Evolutionary conservation across 2,329 filamentous ascomycete species (phyloP), one percentile per base, ranked within the genome.

Genomic region (Aspergillus alliaceus): DNA sequence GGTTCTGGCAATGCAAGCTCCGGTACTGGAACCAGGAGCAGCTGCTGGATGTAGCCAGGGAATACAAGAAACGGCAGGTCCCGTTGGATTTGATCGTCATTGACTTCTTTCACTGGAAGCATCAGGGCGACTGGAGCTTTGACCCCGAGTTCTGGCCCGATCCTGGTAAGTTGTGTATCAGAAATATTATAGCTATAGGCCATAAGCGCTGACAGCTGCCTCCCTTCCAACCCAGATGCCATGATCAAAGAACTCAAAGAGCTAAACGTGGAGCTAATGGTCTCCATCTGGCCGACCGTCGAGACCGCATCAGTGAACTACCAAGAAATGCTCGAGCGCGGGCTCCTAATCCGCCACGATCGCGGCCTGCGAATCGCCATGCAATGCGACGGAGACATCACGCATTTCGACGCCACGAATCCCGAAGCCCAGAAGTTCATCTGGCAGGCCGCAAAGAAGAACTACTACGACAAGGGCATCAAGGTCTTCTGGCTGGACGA

Each of bases 1-100:
- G 86, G 0, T 89, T 88, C 66, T 88, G 86, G 86, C 86, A 89
- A 66, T 87, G 84, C 70, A 88, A 87, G 69, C 73, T 88, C 11
- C 78, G 86, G 1, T 89, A 89, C 62, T 83, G 85, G 69, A 88
- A 82, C 0, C 86, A 89, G 64, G 84, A 87, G 18, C 85, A 89
- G 66, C 66, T 88, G 0, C 75, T 89, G 0, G 69, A 75, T 6
- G 80, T 89, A 1, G 86, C 86, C 1, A 71, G 86, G 5, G 85
- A 88, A 64, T 85, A 88, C 60, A 80, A 79, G 51, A 71, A 73
- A 31, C 74, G 84, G 1, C 66, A 82, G 0, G 67, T 89, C 15
- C 86, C 86, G 0, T 75, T 89, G 18, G 84, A 88, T 65, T 66
- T 89, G 2, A 87, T 89, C n/a, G 86, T 89, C 0, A 75, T 85